Conservation (phyloP, 2,329 filamentous ascomycete species). For the Paracorniculantispora psalliotae region DNA sequence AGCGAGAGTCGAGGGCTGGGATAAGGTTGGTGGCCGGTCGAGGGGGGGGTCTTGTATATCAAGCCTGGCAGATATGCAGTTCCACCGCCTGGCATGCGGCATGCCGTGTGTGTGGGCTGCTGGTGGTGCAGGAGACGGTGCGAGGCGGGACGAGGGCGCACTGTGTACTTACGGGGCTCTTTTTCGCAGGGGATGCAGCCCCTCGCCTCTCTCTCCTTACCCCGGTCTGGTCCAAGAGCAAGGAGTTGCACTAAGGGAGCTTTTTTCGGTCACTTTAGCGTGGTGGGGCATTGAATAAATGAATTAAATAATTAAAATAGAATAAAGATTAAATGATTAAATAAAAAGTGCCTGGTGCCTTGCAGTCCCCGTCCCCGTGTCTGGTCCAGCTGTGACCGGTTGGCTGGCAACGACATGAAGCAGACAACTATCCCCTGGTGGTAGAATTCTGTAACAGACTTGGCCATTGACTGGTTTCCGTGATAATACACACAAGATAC, state of each 20-base stretch:
- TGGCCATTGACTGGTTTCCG: too few species aligned
- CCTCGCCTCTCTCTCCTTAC: not conserved
- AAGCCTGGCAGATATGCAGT: not conserved
- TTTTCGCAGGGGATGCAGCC: not conserved
- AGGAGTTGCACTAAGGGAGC: not conserved
- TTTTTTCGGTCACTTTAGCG: not conserved
- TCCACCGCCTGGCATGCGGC: constrained; percentile 5
- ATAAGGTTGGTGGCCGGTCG: not conserved
- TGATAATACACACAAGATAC: too few species aligned
- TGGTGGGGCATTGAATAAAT: not conserved
- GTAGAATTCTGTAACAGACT: too few species aligned
- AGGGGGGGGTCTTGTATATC: constrained; percentile 4
- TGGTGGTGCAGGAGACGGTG: not conserved
- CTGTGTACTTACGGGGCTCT: constrained; percentile 7
- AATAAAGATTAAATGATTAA: not conserved
- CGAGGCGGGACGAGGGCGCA: not conserved
- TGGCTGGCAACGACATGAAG: too few species aligned
- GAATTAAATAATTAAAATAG: not conserved
- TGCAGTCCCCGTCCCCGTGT: too few species aligned
- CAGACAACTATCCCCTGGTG: too few species aligned
- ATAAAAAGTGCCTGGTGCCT: not conserved
- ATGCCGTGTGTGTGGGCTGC: not conserved
- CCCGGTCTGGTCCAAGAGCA: not conserved
- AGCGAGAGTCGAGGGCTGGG: constrained; percentile 1
- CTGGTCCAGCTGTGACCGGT: too few species aligned